Conservation (phyloP, 2,329 filamentous ascomycete genomes). For the Sporothrix pallida region DNA sequence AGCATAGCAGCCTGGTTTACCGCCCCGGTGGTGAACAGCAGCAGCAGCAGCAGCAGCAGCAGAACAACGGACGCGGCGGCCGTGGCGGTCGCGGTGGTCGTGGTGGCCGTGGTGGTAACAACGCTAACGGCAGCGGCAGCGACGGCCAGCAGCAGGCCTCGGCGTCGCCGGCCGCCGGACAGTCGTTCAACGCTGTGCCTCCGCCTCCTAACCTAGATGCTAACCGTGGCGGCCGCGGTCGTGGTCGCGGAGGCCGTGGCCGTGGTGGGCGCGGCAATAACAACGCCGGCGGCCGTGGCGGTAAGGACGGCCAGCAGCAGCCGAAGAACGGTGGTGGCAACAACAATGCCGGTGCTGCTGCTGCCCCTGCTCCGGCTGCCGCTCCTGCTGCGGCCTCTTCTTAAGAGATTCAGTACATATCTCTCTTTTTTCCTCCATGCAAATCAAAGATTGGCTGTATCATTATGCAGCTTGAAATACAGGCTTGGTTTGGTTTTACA, state of each 20-base stretch:
- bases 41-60: constrained; percentile 34
- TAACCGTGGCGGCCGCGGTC: constrained; percentile 50
- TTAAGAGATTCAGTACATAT: neutral
- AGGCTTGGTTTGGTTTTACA: neutral
- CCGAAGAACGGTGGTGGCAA: neutral
- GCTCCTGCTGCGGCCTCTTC: neutral
- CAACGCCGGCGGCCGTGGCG: constrained; percentile 35
- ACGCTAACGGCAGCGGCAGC: constrained; percentile 4
- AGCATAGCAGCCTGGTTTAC: constrained; percentile 61
- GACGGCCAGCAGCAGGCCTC: neutral
- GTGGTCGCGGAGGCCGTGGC: constrained; percentile 47
- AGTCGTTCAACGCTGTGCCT: constrained; percentile 61
- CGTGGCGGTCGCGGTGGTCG: constrained; percentile 24
- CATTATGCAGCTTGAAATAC: neutral
- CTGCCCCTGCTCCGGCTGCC: neutral
- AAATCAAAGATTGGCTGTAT: too few species aligned
- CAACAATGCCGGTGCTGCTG: constrained; percentile 6
- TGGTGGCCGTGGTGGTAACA: constrained; percentile 13
- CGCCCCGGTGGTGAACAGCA: constrained; percentile 45
- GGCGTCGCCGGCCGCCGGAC: constrained; percentile 37
- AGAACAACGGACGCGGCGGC: constrained; percentile 27
- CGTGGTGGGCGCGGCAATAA: constrained; percentile 51
- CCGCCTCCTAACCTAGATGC: constrained; percentile 64
- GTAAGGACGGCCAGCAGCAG: constrained; percentile 8
- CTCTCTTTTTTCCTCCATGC: too few species aligned